Percentiles rank a stretch among this genome's conserved stretches.
phyloP scores from a whole-genome alignment of 1,284 basidiomycete genomes.

The Coniferiporia sulphurascens region DNA sequence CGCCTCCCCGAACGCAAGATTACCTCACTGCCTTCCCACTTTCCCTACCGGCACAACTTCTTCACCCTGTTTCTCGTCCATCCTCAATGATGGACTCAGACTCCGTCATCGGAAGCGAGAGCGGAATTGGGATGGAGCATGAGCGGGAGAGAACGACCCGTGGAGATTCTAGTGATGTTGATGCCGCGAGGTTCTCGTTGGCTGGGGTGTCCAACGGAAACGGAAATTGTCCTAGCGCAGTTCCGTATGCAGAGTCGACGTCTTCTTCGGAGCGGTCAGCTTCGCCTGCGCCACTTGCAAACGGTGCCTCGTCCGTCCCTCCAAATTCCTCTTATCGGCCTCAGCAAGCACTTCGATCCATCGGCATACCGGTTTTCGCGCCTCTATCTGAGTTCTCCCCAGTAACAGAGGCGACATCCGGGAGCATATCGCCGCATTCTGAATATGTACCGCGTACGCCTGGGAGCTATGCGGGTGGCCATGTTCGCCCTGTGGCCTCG shows the following conservation, averaged over 20 bases:
- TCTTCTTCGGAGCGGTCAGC: slow-evolving; percentile 8
- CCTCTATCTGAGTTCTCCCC: background rate
- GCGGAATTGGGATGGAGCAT: slow-evolving; percentile 24
- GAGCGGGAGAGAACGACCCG: slow-evolving; percentile 22
- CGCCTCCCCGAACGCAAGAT: slow-evolving; percentile 41
- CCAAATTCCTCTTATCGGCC: background rate
- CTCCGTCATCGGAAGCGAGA: slow-evolving; percentile 26
- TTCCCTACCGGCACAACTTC: slow-evolving; percentile 42
- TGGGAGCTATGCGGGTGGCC: slow-evolving; percentile 1
- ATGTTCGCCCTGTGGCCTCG: background rate
- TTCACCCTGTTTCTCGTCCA: background rate
- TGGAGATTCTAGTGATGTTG: slow-evolving; percentile 25
- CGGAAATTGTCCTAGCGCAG: slow-evolving; percentile 17
- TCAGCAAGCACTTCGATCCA: background rate
- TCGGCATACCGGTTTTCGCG: background rate
- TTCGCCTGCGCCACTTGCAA: slow-evolving; percentile 10
- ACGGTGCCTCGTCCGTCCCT: background rate
- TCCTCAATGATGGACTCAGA: slow-evolving; percentile 24
- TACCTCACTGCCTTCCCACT: slow-evolving; percentile 59
- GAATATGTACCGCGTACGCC: slow-evolving; percentile 5
- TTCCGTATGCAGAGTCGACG: slow-evolving; percentile 27
- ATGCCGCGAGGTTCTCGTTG: background rate
- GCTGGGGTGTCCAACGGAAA: background rate
- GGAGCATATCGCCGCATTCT: slow-evolving; percentile 4
- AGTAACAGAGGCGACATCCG: background rate